Conservation (phyloP, 73 alveolate species). For the Paramecium biaurelia region DNA sequence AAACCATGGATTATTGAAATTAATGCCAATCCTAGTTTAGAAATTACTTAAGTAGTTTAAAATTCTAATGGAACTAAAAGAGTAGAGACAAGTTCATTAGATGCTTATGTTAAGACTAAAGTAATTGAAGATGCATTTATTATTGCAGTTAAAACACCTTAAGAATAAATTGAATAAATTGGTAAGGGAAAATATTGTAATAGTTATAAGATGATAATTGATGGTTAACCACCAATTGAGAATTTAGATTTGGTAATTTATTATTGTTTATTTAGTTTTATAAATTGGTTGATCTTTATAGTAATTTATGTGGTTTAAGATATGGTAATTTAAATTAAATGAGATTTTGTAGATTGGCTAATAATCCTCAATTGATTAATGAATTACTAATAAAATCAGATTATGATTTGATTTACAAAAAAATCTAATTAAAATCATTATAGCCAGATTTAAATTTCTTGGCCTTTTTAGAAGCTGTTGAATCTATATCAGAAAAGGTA, state of each 20-base stretch:
- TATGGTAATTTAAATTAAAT: constrained; percentile 46
- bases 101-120: constrained; percentile 70
- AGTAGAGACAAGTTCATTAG: constrained; percentile 63
- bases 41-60: constrained; percentile 64
- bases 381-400: constrained; percentile 58
- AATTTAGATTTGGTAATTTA: constrained; percentile 56
- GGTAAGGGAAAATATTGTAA: constrained; percentile 56
- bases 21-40: constrained; percentile 88
- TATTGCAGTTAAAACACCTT: constrained; percentile 58
- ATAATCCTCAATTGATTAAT: background rate
- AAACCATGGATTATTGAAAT: constrained; percentile 87
- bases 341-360: constrained; percentile 56
- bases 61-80: constrained; percentile 64
- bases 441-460: constrained; percentile 26
- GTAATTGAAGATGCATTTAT: constrained; percentile 74
- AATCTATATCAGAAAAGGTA: constrained; percentile 56
- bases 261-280: background rate
- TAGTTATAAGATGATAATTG: constrained; percentile 49
- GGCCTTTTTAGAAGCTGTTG: constrained; percentile 56
- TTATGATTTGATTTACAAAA: constrained; percentile 63
- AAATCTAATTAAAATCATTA: constrained; percentile 21
- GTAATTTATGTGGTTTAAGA: constrained; percentile 61
- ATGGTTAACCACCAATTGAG: constrained; percentile 47
- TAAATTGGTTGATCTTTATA: constrained; percentile 36
- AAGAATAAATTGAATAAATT: constrained; percentile 39